Evolutionary conservation across 495 filamentous ascomycete species (phyloP).

Genomic region (Letharia lupina): DNA sequence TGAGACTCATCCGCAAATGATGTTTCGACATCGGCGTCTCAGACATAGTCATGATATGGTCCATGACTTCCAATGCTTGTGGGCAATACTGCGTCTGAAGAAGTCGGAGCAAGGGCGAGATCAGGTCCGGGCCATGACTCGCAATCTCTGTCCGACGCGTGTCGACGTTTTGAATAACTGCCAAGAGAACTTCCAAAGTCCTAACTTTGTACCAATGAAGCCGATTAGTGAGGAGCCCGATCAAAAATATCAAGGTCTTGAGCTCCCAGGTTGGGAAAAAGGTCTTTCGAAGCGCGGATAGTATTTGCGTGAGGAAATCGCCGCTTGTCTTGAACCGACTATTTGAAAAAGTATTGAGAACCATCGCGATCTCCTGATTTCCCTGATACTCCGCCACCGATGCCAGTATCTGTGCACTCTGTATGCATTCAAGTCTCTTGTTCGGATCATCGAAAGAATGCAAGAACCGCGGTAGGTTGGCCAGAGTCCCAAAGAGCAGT

Average conservation of each 20-base stretch:
- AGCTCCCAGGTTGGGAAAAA: slow-evolving; percentile 83
- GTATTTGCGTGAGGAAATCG: slow-evolving; percentile 69
- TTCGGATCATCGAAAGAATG: slow-evolving; percentile 61
- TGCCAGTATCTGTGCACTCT: slow-evolving; percentile 60
- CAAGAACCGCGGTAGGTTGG: slow-evolving; percentile 84
- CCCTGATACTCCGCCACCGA: slow-evolving; percentile 64
- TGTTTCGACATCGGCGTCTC: slow-evolving; percentile 88
- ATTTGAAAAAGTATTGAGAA: slow-evolving; percentile 61
- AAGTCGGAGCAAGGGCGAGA: slow-evolving; percentile 83
- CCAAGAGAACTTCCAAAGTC: slow-evolving; percentile 81
- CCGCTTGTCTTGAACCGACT: slow-evolving; percentile 58
- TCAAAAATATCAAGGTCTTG: slow-evolving; percentile 75
- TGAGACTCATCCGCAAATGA: slow-evolving; percentile 96
- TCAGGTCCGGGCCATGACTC: slow-evolving; percentile 85
- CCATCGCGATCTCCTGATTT: slow-evolving; percentile 45
- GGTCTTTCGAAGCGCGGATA: slow-evolving; percentile 65
- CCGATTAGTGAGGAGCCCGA: slow-evolving; percentile 85
- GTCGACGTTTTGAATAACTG: slow-evolving; percentile 82
- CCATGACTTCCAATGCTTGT: slow-evolving; percentile 81
- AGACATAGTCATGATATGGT: slow-evolving; percentile 90
- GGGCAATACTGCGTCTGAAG: slow-evolving; percentile 90
- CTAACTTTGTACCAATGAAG: slow-evolving; percentile 82
- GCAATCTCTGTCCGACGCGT: slow-evolving; percentile 89
- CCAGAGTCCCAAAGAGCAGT: slow-evolving; percentile 73
- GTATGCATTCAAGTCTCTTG: slow-evolving; percentile 45